Conservation (phyloP, 306 rosid genomes). For the Vicia sativa region DNA sequence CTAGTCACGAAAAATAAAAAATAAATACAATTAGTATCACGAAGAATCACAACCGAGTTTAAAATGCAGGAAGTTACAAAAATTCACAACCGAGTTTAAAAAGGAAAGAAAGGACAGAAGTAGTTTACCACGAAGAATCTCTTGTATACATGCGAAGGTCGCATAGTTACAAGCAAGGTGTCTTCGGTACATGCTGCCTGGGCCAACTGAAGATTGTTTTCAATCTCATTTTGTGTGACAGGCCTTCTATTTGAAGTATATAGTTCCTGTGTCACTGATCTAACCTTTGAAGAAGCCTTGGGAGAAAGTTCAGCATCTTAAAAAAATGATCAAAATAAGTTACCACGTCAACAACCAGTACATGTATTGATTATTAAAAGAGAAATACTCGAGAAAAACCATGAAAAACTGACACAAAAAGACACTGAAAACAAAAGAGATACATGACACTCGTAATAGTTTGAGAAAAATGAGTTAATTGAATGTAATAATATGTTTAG, state of each 20-base stretch:
- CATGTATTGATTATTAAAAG: conserved; percentile 21
- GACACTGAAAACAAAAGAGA: background rate
- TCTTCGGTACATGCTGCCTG: conserved; percentile 43
- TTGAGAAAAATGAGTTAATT: background rate
- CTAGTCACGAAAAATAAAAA: conserved; percentile 36
- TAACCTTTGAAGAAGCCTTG: background rate
- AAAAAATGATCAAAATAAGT: conserved; percentile 22
- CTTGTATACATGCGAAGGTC: conserved; percentile 66
- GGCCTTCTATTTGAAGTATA: conserved; percentile 67
- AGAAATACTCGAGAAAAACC: conserved; percentile 11
- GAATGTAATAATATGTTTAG: background rate
- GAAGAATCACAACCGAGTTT: too few species aligned
- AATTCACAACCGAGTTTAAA: conserved; percentile 7
- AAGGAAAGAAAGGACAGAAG: conserved; percentile 29
- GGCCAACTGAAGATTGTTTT: conserved; percentile 46
- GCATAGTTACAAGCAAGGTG: conserved; percentile 53
- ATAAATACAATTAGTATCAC: conserved; percentile 1
- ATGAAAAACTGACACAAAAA: background rate
- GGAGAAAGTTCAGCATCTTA: conserved; percentile 45
- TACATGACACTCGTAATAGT: background rate
- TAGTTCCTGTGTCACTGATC: conserved; percentile 14
- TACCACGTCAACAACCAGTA: conserved; percentile 18
- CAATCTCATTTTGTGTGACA: conserved; percentile 52
- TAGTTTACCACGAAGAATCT: conserved; percentile 67
- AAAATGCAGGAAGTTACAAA: background rate